Evolutionary conservation across 2,329 filamentous ascomycete genomes (phyloP).

Genomic region (Ophiostoma sp.): DNA sequence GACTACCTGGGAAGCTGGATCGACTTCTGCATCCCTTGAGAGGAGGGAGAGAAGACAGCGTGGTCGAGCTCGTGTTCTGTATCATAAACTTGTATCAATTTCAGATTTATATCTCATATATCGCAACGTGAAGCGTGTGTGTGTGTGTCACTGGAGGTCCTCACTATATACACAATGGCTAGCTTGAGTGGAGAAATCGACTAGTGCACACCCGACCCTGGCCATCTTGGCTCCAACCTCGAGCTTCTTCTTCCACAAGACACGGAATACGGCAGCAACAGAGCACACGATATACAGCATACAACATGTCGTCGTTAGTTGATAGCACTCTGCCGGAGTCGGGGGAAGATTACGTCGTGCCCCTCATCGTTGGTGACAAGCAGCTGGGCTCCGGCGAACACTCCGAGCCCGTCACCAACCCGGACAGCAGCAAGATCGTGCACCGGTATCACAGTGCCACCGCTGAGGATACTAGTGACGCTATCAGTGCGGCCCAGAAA

Average conservation of each 20-base stretch:
- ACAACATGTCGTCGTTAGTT: background rate
- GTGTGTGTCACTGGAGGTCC: no score
- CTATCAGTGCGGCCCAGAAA: slow-evolving; percentile 47
- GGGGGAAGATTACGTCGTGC: background rate
- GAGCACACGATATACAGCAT: background rate
- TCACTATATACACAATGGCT: background rate
- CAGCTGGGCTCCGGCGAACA: background rate
- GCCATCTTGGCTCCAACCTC: no score
- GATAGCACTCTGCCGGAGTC: background rate
- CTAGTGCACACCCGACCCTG: no score
- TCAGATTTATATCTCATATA: background rate
- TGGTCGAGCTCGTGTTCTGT: background rate
- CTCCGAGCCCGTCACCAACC: slow-evolving; percentile 28
- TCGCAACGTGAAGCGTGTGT: no score
- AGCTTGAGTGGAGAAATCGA: background rate
- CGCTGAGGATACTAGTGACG: slow-evolving; percentile 30
- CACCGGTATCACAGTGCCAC: slow-evolving; percentile 31
- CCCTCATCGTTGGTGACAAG: slow-evolving; percentile 11
- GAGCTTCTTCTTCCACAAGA: no score
- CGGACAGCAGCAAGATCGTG: slow-evolving; percentile 31
- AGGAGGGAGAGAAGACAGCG: background rate
- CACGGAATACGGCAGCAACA: no score
- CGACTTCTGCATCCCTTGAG: slow-evolving; percentile 64
- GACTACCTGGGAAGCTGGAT: slow-evolving; percentile 89
- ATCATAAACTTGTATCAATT: no score